Base-by-base conservation (phyloP, 768 basidiomycete genomes). In the Pleurotus tuber-regium region DNA sequence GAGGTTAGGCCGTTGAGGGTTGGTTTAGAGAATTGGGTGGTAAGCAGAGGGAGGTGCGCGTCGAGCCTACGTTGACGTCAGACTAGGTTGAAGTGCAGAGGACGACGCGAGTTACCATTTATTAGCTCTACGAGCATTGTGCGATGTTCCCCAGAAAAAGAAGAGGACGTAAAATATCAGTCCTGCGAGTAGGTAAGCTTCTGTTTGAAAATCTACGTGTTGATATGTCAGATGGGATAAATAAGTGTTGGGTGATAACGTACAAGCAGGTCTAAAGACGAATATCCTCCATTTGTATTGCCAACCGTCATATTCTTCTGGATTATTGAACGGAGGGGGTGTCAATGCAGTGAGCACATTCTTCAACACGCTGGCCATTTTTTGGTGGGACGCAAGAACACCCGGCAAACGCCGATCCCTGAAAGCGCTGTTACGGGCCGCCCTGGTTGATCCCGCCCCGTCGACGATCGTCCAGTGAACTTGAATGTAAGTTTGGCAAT, bases 261-360 rank as follows among this genome's bases (percentile, higher is more conserved):
- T 61, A 87, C 87, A 63, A 7, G 86, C 89, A 16, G 93, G 94
- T 36, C 92, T 77, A 70, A 96, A 91, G 30, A 85, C 81, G 59
- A 97, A 69, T 50, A 82, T 72, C 62, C 77, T 84, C 85, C 87
- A 94, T 55, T 70, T 76, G 65, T 74, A 85, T 66, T 97, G 79
- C 40, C 80, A 66, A 16, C 92, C 93, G 29, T 86, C 76, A 65
- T 93, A 97, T 6, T 86, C 72, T 5, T 70, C 67, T 9, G 74
- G 68, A 19, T 79, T 72, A 28, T 76, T 60, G 50, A 82, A 70
- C 2, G 83, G 79, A 0, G 82, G 75, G 9, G 87, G 87, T 4
- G 83, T 80, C 55, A 89, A 61, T 30, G 55, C 56, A 6, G 63
- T 54, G 26, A 79, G 54, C 26, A 76, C 43, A 36, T 71, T 64